Conservation (phyloP, 129 eudicot genomes). For the Helianthus tuberosus region DNA sequence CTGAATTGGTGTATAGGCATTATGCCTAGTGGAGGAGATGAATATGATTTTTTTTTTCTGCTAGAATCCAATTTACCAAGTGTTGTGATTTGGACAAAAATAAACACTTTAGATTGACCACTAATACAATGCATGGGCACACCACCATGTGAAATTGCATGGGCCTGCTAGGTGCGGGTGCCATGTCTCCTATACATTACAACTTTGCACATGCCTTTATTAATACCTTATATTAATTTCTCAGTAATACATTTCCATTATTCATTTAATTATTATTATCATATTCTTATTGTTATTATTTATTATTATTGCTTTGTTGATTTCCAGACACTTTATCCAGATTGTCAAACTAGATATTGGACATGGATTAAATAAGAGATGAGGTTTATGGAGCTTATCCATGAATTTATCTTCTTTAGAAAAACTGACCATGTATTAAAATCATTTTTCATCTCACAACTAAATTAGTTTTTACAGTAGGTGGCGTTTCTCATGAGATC, state of each 20-base stretch:
- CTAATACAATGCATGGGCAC: conserved; percentile 23
- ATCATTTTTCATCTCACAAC: too few species aligned
- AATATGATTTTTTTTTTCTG: not conserved
- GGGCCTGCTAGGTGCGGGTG: conserved; percentile 29
- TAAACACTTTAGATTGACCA: conserved; percentile 9
- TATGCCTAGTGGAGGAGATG: too few species aligned
- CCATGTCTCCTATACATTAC: conserved; percentile 22
- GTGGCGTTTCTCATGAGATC: too few species aligned
- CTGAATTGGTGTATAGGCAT: too few species aligned
- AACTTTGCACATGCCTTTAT: conserved; percentile 38
- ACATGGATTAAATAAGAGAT: too few species aligned
- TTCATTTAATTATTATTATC: not conserved
- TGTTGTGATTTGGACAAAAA: conserved; percentile 7
- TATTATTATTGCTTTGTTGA: not conserved
- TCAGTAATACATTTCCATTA: not conserved
- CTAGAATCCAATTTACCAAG: not conserved
- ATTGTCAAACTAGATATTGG: too few species aligned
- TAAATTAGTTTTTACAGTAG: too few species aligned
- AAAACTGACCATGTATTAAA: too few species aligned
- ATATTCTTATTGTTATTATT: not conserved
- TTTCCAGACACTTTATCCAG: not conserved
- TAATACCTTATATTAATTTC: conserved; percentile 9
- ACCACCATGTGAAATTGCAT: conserved; percentile 39
- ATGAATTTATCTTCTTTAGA: too few species aligned
- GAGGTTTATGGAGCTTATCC: too few species aligned